Conservation (phyloP, 164 flowering plant species). For the Nymphaea colorata region DNA sequence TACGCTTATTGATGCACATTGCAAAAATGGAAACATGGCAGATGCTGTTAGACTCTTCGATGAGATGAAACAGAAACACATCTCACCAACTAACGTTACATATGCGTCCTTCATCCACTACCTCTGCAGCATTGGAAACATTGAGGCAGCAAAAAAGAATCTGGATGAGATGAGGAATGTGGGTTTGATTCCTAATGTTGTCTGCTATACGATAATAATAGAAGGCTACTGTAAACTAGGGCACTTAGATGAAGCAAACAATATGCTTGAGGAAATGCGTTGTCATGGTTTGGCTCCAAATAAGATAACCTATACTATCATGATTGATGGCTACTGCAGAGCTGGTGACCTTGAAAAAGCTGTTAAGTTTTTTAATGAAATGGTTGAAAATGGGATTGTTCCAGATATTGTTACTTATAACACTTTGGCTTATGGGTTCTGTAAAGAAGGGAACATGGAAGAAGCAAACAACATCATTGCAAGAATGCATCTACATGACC, state of each 20-base stretch:
- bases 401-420: slow-evolving; percentile 69
- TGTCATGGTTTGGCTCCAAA: background rate
- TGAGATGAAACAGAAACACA: slow-evolving; percentile 56
- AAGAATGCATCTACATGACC: slow-evolving; percentile 34
- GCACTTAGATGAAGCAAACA: background rate
- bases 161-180: slow-evolving; percentile 47
- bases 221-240: slow-evolving; percentile 1
- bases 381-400: slow-evolving; percentile 39
- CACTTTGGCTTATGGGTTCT: slow-evolving; percentile 55
- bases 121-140: slow-evolving; percentile 31
- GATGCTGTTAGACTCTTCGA: slow-evolving; percentile 35
- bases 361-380: slow-evolving; percentile 29
- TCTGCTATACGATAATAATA: slow-evolving; percentile 15
- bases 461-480: slow-evolving; percentile 23
- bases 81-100: slow-evolving; percentile 36
- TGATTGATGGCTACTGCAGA: slow-evolving; percentile 1
- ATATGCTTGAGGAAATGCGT: background rate
- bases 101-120: slow-evolving; percentile 61
- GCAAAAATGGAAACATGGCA: slow-evolving; percentile 32
- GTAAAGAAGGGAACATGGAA: slow-evolving; percentile 60
- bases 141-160: slow-evolving; percentile 36
- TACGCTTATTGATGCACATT: slow-evolving; percentile 42
- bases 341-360: slow-evolving; percentile 44
- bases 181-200: slow-evolving; percentile 50
- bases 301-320: slow-evolving; percentile 1